These are phyloP conservation scores for Adansonia gregorii DNA, from an alignment of 441 rosid genomes.

Conservation along the genomic window DNA sequence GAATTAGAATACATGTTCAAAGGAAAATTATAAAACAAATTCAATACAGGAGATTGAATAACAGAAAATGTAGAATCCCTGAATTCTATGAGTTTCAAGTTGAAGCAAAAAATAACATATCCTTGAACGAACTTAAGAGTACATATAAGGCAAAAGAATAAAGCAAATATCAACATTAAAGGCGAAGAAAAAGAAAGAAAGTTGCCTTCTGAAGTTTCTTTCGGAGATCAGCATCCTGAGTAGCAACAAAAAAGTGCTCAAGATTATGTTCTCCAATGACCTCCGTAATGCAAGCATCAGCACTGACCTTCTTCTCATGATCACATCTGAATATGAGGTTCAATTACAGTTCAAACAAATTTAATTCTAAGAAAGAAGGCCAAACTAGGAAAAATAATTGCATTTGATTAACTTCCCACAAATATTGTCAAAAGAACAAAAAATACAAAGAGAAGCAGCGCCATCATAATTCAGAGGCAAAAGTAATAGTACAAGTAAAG, in stretches of 20 bases:
- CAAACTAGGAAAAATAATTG: background rate
- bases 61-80: background rate
- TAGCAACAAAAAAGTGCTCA: slow-evolving; percentile 82
- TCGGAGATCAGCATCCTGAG: slow-evolving; percentile 74
- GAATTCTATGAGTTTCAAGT: background rate
- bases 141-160: background rate
- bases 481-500: background rate
- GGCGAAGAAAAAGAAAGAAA: slow-evolving; percentile 12
- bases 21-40: background rate
- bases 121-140: background rate
- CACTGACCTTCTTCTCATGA: slow-evolving; percentile 62
- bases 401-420: background rate
- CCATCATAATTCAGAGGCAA: background rate
- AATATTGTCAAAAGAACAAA: background rate
- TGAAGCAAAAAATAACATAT: background rate
- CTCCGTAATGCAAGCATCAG: slow-evolving; percentile 67
- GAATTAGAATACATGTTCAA: background rate
- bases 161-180: slow-evolving; percentile 14
- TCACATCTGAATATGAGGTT: slow-evolving; percentile 59
- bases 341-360: slow-evolving; percentile 13
- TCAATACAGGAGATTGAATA: background rate
- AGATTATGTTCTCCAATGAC: slow-evolving; percentile 65
- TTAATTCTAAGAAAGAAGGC: background rate
- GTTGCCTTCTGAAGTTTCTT: slow-evolving; percentile 71
- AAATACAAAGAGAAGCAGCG: background rate